Evolutionary conservation across 2,329 filamentous ascomycete species (phyloP).

Genomic region (Aspergillus arachidicola): DNA sequence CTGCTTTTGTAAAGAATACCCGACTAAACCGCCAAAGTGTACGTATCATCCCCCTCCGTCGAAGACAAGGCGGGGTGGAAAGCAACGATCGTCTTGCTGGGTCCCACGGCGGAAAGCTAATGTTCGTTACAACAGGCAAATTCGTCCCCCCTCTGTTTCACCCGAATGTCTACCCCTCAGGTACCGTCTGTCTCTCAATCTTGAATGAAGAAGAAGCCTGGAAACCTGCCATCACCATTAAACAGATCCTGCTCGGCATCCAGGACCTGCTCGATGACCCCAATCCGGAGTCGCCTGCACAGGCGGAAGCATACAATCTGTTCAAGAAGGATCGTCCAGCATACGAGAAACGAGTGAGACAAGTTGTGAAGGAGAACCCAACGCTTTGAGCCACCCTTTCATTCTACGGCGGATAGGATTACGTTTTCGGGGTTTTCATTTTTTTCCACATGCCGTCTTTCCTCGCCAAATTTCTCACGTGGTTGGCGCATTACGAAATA

Average conservation of each 20-base stretch:
- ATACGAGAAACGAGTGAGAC: slow-evolving; percentile 85
- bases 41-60: slow-evolving; percentile 44
- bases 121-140: slow-evolving; percentile 67
- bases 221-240: slow-evolving; percentile 98
- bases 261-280: slow-evolving; percentile 95
- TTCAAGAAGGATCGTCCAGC: slow-evolving; percentile 87
- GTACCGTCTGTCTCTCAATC: slow-evolving; percentile 95
- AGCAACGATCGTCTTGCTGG: neutral
- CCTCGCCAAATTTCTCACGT: neutral
- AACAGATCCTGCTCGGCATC: slow-evolving; percentile 94
- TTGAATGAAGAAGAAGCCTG: slow-evolving; percentile 98
- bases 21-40: slow-evolving; percentile 99
- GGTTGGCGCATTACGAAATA: neutral
- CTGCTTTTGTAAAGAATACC: slow-evolving; percentile 70
- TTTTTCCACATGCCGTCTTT: neutral
- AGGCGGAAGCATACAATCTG: slow-evolving; percentile 95
- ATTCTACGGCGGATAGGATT: neutral
- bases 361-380: slow-evolving; percentile 87
- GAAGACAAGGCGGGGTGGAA: neutral
- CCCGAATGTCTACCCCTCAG: slow-evolving; percentile 97
- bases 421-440: neutral
- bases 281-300: slow-evolving; percentile 93
- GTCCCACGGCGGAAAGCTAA: neutral
- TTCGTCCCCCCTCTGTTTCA: slow-evolving; percentile 96
- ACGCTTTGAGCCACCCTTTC: slow-evolving; percentile 57